Conservation (phyloP, 2,329 filamentous ascomycete species). For the Ophiobolus disseminans region DNA sequence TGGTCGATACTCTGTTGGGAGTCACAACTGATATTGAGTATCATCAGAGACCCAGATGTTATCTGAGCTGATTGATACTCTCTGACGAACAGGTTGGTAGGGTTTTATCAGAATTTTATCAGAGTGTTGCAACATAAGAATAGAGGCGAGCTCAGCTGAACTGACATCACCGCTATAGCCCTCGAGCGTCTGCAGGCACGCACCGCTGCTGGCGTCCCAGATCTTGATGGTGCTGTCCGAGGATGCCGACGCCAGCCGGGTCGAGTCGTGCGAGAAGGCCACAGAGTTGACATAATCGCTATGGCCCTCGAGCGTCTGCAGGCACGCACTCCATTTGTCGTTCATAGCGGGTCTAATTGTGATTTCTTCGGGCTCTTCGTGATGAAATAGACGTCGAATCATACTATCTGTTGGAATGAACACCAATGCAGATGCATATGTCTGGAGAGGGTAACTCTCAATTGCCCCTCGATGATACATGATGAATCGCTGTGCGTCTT, state of each 20-base stretch:
- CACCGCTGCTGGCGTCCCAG: conserved; percentile 16
- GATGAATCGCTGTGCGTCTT: conserved; percentile 29
- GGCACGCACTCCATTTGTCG: conserved; percentile 13
- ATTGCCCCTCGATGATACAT: conserved; percentile 29
- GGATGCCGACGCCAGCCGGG: conserved; percentile 13
- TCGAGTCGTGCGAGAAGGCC: no score
- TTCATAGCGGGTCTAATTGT: conserved; percentile 14
- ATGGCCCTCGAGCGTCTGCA: conserved; percentile 34
- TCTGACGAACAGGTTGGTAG: no score
- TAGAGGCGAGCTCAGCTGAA: no score
- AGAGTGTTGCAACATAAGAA: no score
- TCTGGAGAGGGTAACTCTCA: conserved; percentile 28
- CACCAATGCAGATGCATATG: conserved; percentile 31
- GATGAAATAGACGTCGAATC: conserved; percentile 16
- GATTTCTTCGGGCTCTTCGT: conserved; percentile 25
- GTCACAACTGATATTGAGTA: no score
- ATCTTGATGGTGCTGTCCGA: conserved; percentile 8
- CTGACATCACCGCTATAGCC: no score
- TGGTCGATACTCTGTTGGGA: no score
- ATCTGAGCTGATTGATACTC: no score
- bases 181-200: no score
- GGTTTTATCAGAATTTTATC: no score
- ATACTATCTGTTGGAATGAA: conserved; percentile 25
- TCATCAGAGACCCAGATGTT: no score
- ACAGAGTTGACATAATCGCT: conserved; percentile 14